phyloP scores from a whole-genome alignment of 345 rosid genomes.

The Litchi chinensis region DNA sequence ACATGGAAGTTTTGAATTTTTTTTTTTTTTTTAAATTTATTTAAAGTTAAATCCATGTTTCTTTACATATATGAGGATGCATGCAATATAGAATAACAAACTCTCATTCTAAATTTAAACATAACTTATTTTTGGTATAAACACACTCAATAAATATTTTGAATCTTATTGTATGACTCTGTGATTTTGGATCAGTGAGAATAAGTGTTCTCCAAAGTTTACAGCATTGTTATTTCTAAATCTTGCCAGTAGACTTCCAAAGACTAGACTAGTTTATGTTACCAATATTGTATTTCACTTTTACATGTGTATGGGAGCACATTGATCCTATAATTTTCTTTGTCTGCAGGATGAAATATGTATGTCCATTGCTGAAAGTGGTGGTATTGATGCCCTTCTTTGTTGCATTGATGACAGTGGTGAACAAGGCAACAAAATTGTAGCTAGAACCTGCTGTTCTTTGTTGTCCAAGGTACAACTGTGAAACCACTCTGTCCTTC shows the following conservation, averaged over 20 bases:
- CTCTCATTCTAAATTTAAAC: not conserved
- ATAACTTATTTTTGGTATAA: not conserved
- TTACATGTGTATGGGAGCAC: not conserved
- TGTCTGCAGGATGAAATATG: slow-evolving; percentile 75
- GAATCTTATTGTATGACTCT: not conserved
- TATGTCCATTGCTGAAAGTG: slow-evolving; percentile 82
- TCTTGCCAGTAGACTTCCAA: not conserved
- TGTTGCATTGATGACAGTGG: slow-evolving; percentile 76
- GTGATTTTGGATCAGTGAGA: not conserved
- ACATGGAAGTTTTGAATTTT: not conserved
- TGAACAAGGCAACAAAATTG: slow-evolving; percentile 69
- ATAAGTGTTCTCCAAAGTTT: not conserved
- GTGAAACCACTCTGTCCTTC: not conserved
- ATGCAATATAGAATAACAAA: not conserved
- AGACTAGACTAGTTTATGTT: not conserved
- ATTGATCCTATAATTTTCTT: not conserved
- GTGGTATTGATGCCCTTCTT: slow-evolving; percentile 82
- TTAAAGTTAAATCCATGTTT: not conserved
- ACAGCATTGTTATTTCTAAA: not conserved
- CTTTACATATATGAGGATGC: not conserved
- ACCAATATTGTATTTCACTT: not conserved
- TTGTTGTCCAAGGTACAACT: slow-evolving; percentile 70
- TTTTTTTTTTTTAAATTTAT: not conserved
- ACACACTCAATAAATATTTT: not conserved
- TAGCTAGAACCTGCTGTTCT: slow-evolving; percentile 78